These are phyloP conservation scores for Xylariaceae sp. DNA, from an alignment of 2,329 filamentous ascomycete genomes.

Conservation along the genomic window DNA sequence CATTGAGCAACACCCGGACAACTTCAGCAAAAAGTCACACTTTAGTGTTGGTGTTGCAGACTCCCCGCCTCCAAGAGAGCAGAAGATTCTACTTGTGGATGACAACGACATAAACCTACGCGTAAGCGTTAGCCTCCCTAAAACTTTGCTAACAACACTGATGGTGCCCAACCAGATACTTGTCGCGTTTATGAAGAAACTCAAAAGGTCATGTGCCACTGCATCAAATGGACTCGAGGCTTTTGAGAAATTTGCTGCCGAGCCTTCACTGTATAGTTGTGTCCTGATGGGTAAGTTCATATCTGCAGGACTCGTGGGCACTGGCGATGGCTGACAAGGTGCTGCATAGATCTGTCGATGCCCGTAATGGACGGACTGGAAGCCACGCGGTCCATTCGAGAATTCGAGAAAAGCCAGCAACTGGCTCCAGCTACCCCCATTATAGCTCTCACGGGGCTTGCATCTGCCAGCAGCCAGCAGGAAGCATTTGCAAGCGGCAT, in stretches of 20 bases:
- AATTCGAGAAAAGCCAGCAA: constrained; percentile 33
- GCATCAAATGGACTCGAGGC: constrained; percentile 35
- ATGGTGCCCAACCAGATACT: constrained; percentile 22
- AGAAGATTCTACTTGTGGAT: constrained; percentile 32
- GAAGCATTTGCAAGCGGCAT: constrained; percentile 41
- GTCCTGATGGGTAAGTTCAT: constrained; percentile 10
- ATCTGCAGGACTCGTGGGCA: not conserved
- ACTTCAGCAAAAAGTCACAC: too few relatives aligned
- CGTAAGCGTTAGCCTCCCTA: not conserved
- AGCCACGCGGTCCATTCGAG: constrained; percentile 35
- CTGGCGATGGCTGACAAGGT: too few relatives aligned
- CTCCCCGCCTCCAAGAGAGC: too few relatives aligned
- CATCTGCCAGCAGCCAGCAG: constrained; percentile 36
- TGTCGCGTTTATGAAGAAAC: constrained; percentile 24
- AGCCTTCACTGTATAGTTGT: constrained; percentile 7
- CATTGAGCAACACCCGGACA: too few relatives aligned
- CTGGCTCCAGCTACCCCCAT: constrained; percentile 32
- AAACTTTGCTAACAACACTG: not conserved
- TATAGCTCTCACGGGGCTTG: constrained; percentile 40
- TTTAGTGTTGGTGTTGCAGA: too few relatives aligned
- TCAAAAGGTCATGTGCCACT: constrained; percentile 16
- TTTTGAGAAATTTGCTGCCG: constrained; percentile 27
- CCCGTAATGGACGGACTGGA: constrained; percentile 40
- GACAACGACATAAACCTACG: constrained; percentile 34
- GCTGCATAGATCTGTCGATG: constrained; percentile 37